Base-by-base conservation (phyloP, 2,329 filamentous ascomycete genomes). In the Aspergillus viridinutans region DNA sequence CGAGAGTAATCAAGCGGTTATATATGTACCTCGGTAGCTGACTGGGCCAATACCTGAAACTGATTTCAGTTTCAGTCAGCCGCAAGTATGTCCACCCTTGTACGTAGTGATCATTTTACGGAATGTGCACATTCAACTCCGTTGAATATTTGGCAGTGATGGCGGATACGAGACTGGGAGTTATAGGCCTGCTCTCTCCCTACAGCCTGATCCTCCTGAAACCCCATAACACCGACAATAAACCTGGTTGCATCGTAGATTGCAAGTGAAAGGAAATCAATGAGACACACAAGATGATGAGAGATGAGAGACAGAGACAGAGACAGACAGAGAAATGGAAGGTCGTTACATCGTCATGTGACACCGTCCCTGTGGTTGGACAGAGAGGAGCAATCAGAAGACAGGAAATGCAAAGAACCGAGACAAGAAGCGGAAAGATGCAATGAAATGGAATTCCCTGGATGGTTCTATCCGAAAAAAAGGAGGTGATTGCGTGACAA, bases 271-370 rank as follows among this genome's bases (percentile, higher is more conserved):
- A 17, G 14, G 14, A 38, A 38, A 38, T 17, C 32, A 17, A 38
- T 17, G 32, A 38, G 14, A 47, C 20, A 26, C 43, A 14, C 7
- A 2, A 47, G 43, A 47, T 26, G 43, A 14, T 26, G 5, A 47
- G 4, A 5, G 43, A 38, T 17, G 6, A 10, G 32, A 35, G 6
- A 10, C 14, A 35, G 14, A 32, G 32, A 38, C 14, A 38, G 2
- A 38, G 14, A 66, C 58, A 61, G 64, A 35, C 0, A 17, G 12
- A 67, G 60, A 63, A 64, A 59, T 62, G 50, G 63, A 65, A 64
- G 56, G 61, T 72, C 69, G 66, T 72, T 64, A 71, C 64, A 65
- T 72, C 69, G 64, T 72, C 65, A 70, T 61, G 51, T 55, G 49
- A 50, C 52, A 58, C 55, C 52, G 58, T 59, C 51, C 50, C 35